phyloP scores from a whole-genome alignment of 768 basidiomycete genomes.

The Macrocybe gigantea region DNA sequence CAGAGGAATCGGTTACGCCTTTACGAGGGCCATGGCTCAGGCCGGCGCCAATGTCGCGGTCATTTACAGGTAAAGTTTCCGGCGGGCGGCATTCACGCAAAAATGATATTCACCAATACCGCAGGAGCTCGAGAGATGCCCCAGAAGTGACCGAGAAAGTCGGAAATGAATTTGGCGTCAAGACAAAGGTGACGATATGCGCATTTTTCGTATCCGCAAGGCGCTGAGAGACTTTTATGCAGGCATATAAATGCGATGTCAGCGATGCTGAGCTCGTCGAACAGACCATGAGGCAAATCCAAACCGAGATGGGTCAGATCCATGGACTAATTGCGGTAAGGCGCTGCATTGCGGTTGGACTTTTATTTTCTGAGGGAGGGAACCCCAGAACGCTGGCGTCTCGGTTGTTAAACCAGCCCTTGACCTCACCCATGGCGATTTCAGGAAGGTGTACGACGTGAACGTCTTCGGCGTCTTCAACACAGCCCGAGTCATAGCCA shows the following conservation, averaged over 20 bases:
- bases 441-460: constrained; percentile 44
- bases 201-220: background rate
- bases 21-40: constrained; percentile 44
- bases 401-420: constrained; percentile 59
- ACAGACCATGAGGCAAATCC: constrained; percentile 39
- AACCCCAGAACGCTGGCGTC: constrained; percentile 50
- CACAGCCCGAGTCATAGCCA: constrained; percentile 50
- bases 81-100: background rate
- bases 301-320: constrained; percentile 42
- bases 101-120: too few relatives aligned
- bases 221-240: too few relatives aligned
- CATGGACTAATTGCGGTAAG: constrained; percentile 52
- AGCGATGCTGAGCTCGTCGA: constrained; percentile 36
- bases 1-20: constrained; percentile 55
- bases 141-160: constrained; percentile 41
- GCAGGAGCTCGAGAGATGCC: constrained; percentile 42
- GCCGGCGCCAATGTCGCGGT: constrained; percentile 57
- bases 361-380: too few relatives aligned
- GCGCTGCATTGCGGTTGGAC: background rate
- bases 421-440: constrained; percentile 51
- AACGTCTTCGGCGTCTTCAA: constrained; percentile 70
- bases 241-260: constrained; percentile 64
- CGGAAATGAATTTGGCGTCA: constrained; percentile 36
- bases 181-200: constrained; percentile 31
- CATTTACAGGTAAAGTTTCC: constrained; percentile 40